These are phyloP conservation scores for Amanita exitialis DNA, from an alignment of 768 basidiomycete genomes.

Conservation along the genomic window DNA sequence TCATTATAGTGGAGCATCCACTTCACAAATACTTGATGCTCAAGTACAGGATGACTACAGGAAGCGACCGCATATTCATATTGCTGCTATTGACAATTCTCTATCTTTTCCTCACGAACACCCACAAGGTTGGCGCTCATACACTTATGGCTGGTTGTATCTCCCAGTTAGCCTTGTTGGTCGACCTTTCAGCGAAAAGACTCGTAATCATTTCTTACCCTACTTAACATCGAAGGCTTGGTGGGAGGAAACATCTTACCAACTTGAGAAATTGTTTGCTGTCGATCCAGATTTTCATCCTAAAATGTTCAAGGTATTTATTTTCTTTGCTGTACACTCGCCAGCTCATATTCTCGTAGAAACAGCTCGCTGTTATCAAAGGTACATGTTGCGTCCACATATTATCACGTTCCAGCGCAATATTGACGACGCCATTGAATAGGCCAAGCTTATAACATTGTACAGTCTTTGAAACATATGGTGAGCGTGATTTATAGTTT, in stretches of 20 bases:
- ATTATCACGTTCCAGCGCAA: not conserved
- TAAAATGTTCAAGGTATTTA: conserved; percentile 70
- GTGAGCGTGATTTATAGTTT: conserved; percentile 31
- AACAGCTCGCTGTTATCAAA: conserved; percentile 89
- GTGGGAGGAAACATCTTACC: conserved; percentile 85
- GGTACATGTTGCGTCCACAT: conserved; percentile 20
- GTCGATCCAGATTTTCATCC: conserved; percentile 83
- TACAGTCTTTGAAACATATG: conserved; percentile 70
- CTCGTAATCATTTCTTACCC: conserved; percentile 73
- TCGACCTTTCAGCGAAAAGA: conserved; percentile 75
- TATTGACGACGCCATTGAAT: not conserved
- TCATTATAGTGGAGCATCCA: conserved; percentile 26
- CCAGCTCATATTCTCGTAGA: conserved; percentile 24
- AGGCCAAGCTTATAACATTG: conserved; percentile 84
- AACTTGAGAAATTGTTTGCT: conserved; percentile 67
- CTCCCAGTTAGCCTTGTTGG: conserved; percentile 81
- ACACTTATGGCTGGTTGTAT: conserved; percentile 85
- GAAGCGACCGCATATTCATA: conserved; percentile 73
- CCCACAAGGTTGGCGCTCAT: conserved; percentile 68
- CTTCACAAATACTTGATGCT: conserved; percentile 23
- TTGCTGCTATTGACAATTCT: conserved; percentile 91
- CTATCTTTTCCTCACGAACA: conserved; percentile 89
- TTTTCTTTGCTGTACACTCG: not conserved
- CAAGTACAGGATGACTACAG: conserved; percentile 33
- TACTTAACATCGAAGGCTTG: conserved; percentile 74